phyloP scores from a whole-genome alignment of 495 filamentous ascomycete species.

The Daldinia caldariorum region DNA sequence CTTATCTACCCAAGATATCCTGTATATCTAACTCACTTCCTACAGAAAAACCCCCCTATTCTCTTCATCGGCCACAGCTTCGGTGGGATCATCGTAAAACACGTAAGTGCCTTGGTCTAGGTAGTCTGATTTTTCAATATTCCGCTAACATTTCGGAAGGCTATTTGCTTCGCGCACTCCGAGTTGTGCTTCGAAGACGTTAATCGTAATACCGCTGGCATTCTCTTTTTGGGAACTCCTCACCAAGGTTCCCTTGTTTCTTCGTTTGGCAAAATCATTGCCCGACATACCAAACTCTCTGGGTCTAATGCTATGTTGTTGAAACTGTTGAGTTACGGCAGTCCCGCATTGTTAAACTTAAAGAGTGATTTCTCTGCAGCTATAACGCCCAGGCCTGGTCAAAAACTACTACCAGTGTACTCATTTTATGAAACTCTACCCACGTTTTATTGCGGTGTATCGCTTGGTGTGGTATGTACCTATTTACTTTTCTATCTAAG shows the following conservation, averaged over 20 bases:
- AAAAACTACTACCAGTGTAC: not conserved
- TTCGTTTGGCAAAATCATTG: not conserved
- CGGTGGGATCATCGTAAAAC: not conserved
- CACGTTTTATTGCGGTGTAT: not conserved
- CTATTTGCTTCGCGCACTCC: not conserved
- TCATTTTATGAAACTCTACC: not conserved
- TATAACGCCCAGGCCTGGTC: not conserved
- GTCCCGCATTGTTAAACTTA: not conserved
- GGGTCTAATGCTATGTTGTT: not conserved
- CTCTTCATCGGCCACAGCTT: slow-evolving; percentile 4
- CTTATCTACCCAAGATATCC: not conserved
- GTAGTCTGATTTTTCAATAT: not conserved
- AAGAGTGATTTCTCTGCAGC: not conserved
- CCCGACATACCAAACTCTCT: no score
- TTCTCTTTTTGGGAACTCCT: not conserved
- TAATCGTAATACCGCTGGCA: not conserved
- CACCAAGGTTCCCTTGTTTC: not conserved
- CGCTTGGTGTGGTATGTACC: not conserved
- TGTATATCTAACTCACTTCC: not conserved
- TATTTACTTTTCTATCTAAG: not conserved
- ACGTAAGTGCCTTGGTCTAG: not conserved
- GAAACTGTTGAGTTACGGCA: not conserved
- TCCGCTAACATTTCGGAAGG: not conserved
- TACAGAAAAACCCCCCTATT: not conserved
- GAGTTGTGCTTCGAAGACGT: not conserved